A percentile compares a stretch with the other conserved stretches of the same genome.
These are phyloP conservation scores for Grigorovia transvaalensis DNA, from an alignment of 805 yeast species.

Conservation along the genomic window DNA sequence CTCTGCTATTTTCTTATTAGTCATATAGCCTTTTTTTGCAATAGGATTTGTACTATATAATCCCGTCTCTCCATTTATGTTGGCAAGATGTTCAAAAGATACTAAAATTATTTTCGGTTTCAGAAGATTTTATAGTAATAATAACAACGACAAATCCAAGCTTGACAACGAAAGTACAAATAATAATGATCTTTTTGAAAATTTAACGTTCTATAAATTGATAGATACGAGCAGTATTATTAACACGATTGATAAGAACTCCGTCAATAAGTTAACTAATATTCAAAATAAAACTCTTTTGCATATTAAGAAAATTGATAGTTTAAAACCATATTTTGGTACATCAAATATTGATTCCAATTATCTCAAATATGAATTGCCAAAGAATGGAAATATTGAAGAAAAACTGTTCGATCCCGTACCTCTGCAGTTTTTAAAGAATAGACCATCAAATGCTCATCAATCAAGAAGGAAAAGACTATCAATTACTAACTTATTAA, in stretches of 20 bases:
- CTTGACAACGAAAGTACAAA: neutral
- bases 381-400: conserved; percentile 1
- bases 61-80: neutral
- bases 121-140: neutral
- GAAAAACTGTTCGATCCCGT: neutral
- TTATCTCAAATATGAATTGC: conserved; percentile 11
- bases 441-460: conserved; percentile 1
- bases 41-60: too few relatives aligned
- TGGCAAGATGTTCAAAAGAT: neutral
- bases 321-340: conserved; percentile 7
- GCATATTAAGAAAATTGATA: neutral
- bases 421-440: neutral
- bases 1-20: too few relatives aligned
- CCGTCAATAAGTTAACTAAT: neutral
- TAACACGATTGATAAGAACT: neutral
- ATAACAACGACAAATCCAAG: neutral
- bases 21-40: too few relatives aligned
- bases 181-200: neutral
- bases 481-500: conserved; percentile 47
- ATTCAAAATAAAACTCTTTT: neutral
- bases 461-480: conserved; percentile 8
- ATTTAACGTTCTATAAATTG: neutral
- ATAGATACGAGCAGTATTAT: neutral
- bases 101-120: too few relatives aligned
- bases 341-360: conserved; percentile 8